phyloP scores from a whole-genome alignment of 495 filamentous ascomycete genomes.

The Aspergillus bridgeri region DNA sequence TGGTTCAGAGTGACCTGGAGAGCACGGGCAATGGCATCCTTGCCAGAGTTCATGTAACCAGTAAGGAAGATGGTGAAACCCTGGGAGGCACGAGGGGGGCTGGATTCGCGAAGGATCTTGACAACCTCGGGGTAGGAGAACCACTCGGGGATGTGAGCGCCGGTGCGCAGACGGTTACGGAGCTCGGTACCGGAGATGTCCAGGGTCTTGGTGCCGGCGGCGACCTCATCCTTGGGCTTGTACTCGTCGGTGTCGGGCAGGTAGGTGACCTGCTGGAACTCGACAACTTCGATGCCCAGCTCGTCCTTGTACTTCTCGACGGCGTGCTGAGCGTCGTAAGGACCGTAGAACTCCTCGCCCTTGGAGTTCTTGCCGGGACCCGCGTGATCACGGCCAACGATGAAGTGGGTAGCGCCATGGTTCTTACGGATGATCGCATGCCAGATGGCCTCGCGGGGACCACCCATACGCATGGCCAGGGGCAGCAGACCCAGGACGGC shows the following conservation, averaged over 20 bases:
- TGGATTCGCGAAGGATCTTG: constrained; percentile 88
- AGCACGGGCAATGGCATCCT: constrained; percentile 92
- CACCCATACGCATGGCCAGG: constrained; percentile 98
- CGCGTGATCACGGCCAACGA: constrained; percentile 96
- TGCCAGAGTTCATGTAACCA: constrained; percentile 93
- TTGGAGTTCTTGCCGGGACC: constrained; percentile 95
- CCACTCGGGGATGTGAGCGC: constrained; percentile 95
- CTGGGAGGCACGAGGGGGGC: constrained; percentile 82
- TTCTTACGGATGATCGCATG: constrained; percentile 99
- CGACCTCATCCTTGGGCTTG: constrained; percentile 83
- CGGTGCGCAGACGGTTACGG: constrained; percentile 80
- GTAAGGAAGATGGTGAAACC: constrained; percentile 99
- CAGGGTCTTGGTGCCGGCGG: constrained; percentile 77
- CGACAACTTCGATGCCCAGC: constrained; percentile 96
- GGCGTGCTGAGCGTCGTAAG: constrained; percentile 96
- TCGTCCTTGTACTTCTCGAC: constrained; percentile 96
- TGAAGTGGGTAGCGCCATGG: constrained; percentile 98
- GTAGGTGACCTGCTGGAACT: constrained; percentile 99
- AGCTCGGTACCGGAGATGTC: constrained; percentile 98
- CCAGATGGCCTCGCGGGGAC: constrained; percentile 97
- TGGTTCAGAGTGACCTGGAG: constrained; percentile 98
- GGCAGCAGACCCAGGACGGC: constrained; percentile 93
- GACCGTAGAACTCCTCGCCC: constrained; percentile 95
- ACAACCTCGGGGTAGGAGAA: constrained; percentile 99
- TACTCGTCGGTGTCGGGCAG: constrained; percentile 97